These are phyloP conservation scores for Juglanconis juglandina DNA, from an alignment of 2,329 filamentous ascomycete genomes.

Conservation along the genomic window DNA sequence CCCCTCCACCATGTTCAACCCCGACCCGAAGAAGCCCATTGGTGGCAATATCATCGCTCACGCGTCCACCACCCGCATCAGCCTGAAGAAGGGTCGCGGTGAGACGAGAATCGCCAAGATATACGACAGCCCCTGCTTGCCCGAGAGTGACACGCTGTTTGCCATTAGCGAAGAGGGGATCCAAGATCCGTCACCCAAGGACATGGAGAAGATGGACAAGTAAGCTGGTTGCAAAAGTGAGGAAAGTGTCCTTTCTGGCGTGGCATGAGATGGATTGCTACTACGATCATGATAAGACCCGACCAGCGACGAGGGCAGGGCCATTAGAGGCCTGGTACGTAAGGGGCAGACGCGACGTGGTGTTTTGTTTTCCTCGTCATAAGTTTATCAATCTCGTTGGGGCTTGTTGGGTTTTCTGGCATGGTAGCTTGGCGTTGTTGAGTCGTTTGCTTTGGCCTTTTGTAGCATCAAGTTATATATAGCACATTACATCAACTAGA, in stretches of 20 bases:
- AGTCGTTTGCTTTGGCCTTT: constrained; percentile 5
- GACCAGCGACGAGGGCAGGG: too few relatives aligned
- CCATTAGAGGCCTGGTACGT: too few relatives aligned
- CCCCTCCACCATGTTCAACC: constrained; percentile 94
- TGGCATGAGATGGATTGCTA: not conserved
- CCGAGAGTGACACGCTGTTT: constrained; percentile 94
- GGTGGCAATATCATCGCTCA: constrained; percentile 99
- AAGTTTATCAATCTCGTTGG: not conserved
- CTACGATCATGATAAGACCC: not conserved
- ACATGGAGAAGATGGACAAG: constrained; percentile 69
- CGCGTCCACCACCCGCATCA: constrained; percentile 90
- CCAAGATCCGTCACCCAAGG: constrained; percentile 91
- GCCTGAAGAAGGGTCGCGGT: constrained; percentile 88
- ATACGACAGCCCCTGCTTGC: constrained; percentile 95
- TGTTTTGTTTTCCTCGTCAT: not conserved
- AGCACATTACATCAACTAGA: not conserved
- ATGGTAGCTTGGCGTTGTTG: constrained; percentile 18
- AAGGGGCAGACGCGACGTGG: not conserved
- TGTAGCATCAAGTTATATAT: not conserved
- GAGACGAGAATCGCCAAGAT: constrained; percentile 99
- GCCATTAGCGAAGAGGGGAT: constrained; percentile 97
- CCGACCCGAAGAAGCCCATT: constrained; percentile 98
- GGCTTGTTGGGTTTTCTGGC: not conserved
- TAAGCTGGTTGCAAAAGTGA: constrained; percentile 20
- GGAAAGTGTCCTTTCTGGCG: not conserved